These are phyloP conservation scores for Phaseolus coccineus DNA, from an alignment of 331 rosid species.

Conservation along the genomic window DNA sequence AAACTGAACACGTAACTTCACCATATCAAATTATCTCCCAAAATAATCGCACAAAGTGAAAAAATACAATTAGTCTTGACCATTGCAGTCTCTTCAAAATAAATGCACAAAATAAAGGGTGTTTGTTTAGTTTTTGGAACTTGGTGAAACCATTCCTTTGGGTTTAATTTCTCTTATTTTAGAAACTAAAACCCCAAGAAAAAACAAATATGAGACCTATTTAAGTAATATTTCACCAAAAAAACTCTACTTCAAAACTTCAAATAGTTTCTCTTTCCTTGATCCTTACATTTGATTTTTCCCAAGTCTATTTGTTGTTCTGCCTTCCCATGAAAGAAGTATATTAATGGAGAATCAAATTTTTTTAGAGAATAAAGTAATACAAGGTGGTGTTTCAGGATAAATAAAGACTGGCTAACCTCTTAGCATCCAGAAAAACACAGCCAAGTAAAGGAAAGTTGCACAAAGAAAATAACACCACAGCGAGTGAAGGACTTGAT, in stretches of 20 bases:
- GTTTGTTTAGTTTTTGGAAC: background rate
- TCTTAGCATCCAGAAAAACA: background rate
- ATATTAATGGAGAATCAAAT: background rate
- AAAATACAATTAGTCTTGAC: background rate
- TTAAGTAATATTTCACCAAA: background rate
- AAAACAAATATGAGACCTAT: background rate
- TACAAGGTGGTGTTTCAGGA: background rate
- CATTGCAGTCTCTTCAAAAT: background rate
- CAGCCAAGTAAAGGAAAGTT: background rate
- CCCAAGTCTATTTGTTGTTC: slow-evolving; percentile 2
- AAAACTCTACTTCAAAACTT: slow-evolving; percentile 7
- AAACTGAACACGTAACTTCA: slow-evolving; percentile 10
- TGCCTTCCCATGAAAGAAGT: background rate
- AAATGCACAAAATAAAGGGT: background rate
- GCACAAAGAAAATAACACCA: background rate
- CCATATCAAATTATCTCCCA: background rate
- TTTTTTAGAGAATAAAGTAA: slow-evolving; percentile 4
- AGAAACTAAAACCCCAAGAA: slow-evolving; percentile 14
- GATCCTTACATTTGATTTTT: background rate
- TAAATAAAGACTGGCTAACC: slow-evolving; percentile 1
- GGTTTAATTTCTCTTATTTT: slow-evolving; percentile 13
- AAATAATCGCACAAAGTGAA: slow-evolving; percentile 1
- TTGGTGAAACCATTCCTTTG: background rate
- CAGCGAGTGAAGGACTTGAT: background rate
- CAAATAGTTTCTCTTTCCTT: slow-evolving; percentile 14